phyloP scores from a whole-genome alignment of 306 rosid species.

The Alnus rubra region DNA sequence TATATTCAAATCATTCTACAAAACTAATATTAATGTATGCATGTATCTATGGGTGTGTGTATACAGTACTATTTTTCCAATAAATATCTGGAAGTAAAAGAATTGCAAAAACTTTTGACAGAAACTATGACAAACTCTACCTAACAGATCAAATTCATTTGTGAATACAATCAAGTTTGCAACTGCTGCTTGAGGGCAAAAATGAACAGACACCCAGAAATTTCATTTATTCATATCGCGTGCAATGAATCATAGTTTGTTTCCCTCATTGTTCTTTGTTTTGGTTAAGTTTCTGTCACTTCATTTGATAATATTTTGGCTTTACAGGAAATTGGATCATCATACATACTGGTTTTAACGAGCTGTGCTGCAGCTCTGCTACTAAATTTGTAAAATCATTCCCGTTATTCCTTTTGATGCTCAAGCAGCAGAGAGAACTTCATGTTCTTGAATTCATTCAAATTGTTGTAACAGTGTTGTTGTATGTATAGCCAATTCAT shows the following conservation, averaged over 20 bases:
- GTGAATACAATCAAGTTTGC: neutral
- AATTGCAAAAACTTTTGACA: neutral
- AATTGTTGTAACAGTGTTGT: constrained; percentile 1
- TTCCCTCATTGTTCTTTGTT: neutral
- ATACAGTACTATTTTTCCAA: neutral
- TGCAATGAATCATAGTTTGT: too few relatives aligned
- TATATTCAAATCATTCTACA: neutral
- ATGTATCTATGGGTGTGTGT: too few relatives aligned
- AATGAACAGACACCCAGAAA: constrained; percentile 13
- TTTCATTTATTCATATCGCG: neutral
- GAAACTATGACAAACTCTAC: neutral
- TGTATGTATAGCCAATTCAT: constrained; percentile 26
- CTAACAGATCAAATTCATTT: neutral
- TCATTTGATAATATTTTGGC: neutral
- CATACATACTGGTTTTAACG: constrained; percentile 51
- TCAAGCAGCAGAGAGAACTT: constrained; percentile 26
- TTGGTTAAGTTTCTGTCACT: neutral
- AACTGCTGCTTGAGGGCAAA: neutral
- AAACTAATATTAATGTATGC: neutral
- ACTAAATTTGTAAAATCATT: constrained; percentile 37
- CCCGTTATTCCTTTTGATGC: constrained; percentile 23
- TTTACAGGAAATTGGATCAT: constrained; percentile 56
- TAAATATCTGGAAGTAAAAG: neutral
- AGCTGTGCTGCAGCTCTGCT: constrained; percentile 49
- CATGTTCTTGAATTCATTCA: constrained; percentile 15